phyloP scores from a whole-genome alignment of 2,329 filamentous ascomycete species.

The Hypoxylon sp. region DNA sequence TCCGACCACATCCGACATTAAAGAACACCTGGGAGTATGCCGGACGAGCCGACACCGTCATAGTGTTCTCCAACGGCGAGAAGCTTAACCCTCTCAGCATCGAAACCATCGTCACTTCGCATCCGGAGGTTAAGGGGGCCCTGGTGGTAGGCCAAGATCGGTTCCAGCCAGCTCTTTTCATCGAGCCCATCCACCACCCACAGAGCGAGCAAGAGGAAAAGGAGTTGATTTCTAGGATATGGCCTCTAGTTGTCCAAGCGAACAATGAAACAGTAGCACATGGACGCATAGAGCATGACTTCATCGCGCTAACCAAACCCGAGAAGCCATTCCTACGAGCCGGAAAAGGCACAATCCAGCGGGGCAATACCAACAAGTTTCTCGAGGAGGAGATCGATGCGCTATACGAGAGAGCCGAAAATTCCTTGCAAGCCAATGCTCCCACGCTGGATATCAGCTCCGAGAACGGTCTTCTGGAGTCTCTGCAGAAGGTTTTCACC shows the following conservation, averaged over 20 bases:
- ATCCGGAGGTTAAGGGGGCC: constrained; percentile 50
- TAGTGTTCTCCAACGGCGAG: constrained; percentile 57
- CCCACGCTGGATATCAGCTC: constrained; percentile 16
- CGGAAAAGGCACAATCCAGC: constrained; percentile 43
- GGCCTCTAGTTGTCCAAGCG: constrained; percentile 50
- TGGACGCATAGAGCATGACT: constrained; percentile 50
- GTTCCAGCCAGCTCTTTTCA: constrained; percentile 55
- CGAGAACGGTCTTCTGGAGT: constrained; percentile 12
- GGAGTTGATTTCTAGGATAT: constrained; percentile 50
- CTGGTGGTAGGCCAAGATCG: constrained; percentile 53
- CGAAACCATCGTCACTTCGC: constrained; percentile 48
- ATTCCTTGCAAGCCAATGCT: constrained; percentile 10
- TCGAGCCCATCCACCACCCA: constrained; percentile 51
- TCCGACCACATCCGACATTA: constrained; percentile 29
- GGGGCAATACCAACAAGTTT: constrained; percentile 33
- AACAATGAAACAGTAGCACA: constrained; percentile 53
- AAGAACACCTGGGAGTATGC: constrained; percentile 42
- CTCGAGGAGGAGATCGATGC: constrained; percentile 42
- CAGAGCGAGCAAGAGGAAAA: constrained; percentile 32
- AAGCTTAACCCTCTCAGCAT: constrained; percentile 56
- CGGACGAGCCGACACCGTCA: constrained; percentile 47
- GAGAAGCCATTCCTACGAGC: constrained; percentile 43
- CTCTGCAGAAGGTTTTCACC: constrained; percentile 13
- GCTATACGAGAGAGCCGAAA: constrained; percentile 33
- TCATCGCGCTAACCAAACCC: constrained; percentile 49